Evolutionary conservation across 1,284 basidiomycete species (phyloP).

Genomic region (Puccinia coronata): DNA sequence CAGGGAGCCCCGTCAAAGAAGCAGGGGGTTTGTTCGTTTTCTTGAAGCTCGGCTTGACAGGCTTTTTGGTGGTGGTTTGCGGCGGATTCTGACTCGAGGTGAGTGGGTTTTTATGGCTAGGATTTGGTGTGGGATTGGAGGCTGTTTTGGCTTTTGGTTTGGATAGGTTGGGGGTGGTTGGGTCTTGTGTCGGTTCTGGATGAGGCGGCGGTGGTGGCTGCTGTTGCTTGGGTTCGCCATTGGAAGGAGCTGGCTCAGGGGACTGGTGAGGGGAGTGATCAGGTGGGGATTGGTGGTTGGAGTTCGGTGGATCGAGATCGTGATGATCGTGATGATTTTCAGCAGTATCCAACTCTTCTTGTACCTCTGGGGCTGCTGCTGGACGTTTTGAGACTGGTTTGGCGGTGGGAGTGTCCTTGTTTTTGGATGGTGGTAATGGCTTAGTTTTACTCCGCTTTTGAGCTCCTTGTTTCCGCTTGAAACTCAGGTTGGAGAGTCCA

Average conservation of each 20-base stretch:
- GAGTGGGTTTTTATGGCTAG: not conserved
- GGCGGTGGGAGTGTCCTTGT: too few relatives aligned
- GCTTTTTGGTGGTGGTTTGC: constrained; percentile 30
- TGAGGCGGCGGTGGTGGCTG: not conserved
- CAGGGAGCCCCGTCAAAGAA: not conserved
- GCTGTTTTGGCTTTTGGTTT: constrained; percentile 6
- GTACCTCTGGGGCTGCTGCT: not conserved
- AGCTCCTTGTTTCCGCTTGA: constrained; percentile 19
- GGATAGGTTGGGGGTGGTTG: not conserved
- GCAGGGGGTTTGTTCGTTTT: not conserved
- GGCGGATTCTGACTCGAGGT: not conserved
- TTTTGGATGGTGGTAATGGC: not conserved
- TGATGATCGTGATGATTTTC: not conserved
- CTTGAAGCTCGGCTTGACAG: constrained; percentile 24
- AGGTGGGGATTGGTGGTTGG: not conserved
- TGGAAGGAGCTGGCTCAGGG: not conserved
- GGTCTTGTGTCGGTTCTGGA: not conserved
- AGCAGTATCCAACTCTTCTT: constrained; percentile 6
- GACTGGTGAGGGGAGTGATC: not conserved
- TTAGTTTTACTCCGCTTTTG: constrained; percentile 19
- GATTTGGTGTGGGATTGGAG: not conserved
- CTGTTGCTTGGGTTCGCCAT: not conserved
- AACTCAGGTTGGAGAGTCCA: not conserved
- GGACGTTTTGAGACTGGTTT: not conserved
- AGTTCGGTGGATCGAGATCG: not conserved